Evolutionary conservation across 345 rosid genomes (phyloP).

Genomic region (Eutrema heterophyllum): DNA sequence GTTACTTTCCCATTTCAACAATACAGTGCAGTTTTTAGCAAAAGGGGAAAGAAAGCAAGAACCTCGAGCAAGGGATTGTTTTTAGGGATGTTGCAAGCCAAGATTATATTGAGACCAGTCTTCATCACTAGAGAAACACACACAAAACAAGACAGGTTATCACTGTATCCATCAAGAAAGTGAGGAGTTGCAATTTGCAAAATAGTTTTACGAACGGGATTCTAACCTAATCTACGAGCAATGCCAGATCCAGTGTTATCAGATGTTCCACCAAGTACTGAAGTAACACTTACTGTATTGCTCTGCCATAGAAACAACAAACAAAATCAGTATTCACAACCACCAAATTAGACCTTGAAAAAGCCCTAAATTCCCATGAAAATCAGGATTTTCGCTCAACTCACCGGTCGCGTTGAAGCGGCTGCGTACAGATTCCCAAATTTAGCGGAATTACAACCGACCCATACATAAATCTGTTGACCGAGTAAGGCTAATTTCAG

Average conservation of each 20-base stretch:
- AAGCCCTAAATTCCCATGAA: constrained; percentile 6
- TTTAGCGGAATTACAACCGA: constrained; percentile 67
- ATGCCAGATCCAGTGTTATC: constrained; percentile 88
- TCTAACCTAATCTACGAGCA: constrained; percentile 77
- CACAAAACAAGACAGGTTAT: not conserved
- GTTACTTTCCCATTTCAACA: not conserved
- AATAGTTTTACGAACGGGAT: not conserved
- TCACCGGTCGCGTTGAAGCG: constrained; percentile 56
- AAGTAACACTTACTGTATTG: constrained; percentile 64
- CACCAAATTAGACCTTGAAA: not conserved
- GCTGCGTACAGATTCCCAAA: constrained; percentile 81
- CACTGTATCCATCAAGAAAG: not conserved
- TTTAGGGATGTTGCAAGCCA: constrained; percentile 87
- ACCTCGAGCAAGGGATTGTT: constrained; percentile 87
- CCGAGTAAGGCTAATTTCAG: not conserved
- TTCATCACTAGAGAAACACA: constrained; percentile 53
- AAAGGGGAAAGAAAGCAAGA: constrained; percentile 20
- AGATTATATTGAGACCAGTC: constrained; percentile 70
- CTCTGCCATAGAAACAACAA: constrained; percentile 33
- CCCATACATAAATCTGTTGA: constrained; percentile 72
- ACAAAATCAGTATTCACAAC: not conserved
- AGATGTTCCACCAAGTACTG: constrained; percentile 73
- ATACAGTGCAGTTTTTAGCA: too few relatives aligned
- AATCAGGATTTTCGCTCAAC: not conserved
- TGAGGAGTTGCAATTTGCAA: not conserved